These are phyloP conservation scores for Eucalyptus victrix DNA, from an alignment of 345 rosid species.

Conservation along the genomic window DNA sequence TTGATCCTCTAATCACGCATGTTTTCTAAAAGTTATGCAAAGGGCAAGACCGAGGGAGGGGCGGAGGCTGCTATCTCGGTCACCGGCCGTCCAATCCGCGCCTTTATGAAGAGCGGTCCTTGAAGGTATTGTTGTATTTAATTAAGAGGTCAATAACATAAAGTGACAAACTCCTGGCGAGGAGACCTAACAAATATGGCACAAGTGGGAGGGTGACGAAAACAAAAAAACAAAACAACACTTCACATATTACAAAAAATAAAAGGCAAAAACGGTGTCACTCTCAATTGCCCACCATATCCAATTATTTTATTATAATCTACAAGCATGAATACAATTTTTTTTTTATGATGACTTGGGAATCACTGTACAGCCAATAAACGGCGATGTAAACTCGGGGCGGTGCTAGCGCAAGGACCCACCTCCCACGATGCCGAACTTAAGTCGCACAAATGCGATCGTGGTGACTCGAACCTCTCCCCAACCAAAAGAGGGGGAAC, in stretches of 20 bases:
- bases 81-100: not conserved
- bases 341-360: too few relatives aligned
- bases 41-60: not conserved
- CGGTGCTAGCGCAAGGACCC: accelerated
- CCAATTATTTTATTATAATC: too few relatives aligned
- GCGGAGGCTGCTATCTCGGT: not conserved
- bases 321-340: too few relatives aligned
- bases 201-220: not conserved
- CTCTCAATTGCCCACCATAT: too few relatives aligned
- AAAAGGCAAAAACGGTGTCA: not conserved
- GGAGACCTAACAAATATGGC: not conserved
- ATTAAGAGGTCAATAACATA: not conserved
- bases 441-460: too few relatives aligned
- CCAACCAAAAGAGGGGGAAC: too few relatives aligned
- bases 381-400: accelerated
- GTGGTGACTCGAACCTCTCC: too few relatives aligned
- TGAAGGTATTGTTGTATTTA: not conserved
- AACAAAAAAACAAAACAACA: not conserved
- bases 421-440: accelerated
- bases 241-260: not conserved
- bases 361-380: too few relatives aligned
- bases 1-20: not conserved
- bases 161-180: not conserved
- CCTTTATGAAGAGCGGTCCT: not conserved
- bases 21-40: not conserved